A percentile compares a stretch with the other conserved stretches of the same genome.
These are phyloP conservation scores for Leishmania tarentolae DNA, from an alignment of 208 protist genomes.

Conservation along the genomic window DNA sequence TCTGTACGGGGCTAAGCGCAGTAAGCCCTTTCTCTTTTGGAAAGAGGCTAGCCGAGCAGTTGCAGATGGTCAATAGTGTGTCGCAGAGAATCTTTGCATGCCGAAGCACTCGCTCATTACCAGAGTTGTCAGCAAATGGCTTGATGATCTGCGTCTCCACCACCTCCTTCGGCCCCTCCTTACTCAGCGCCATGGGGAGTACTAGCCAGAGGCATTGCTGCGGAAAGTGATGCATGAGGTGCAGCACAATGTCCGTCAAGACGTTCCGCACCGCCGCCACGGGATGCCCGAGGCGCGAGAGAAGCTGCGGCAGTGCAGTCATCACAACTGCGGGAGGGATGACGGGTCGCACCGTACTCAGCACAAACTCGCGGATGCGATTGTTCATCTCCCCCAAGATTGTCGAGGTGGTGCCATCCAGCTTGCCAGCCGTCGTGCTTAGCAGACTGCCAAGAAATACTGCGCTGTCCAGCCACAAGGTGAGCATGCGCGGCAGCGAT, in stretches of 20 bases:
- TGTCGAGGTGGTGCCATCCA: constrained; percentile 7
- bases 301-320: constrained; percentile 84
- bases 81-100: constrained; percentile 65
- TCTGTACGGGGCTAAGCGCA: constrained; percentile 60
- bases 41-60: constrained; percentile 47
- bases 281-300: constrained; percentile 89
- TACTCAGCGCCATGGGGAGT: constrained; percentile 75
- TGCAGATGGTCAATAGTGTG: constrained; percentile 80
- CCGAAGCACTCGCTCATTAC: constrained; percentile 41
- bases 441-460: constrained; percentile 30
- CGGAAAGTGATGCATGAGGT: constrained; percentile 74
- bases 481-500: constrained; percentile 95
- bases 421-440: constrained; percentile 25
- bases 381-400: constrained; percentile 38
- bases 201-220: constrained; percentile 91
- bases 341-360: constrained; percentile 17
- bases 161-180: constrained; percentile 44
- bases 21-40: constrained; percentile 43
- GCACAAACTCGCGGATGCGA: constrained; percentile 27
- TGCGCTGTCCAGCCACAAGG: constrained; percentile 93
- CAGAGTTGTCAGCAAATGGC: constrained; percentile 41
- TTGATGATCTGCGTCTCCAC: constrained; percentile 54
- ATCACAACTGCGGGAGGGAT: constrained; percentile 66
- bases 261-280: constrained; percentile 52
- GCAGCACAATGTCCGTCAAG: constrained; percentile 61